Base-by-base conservation (phyloP, 371 early-diverging fungal genomes). In the Parasitella parasitica region DNA sequence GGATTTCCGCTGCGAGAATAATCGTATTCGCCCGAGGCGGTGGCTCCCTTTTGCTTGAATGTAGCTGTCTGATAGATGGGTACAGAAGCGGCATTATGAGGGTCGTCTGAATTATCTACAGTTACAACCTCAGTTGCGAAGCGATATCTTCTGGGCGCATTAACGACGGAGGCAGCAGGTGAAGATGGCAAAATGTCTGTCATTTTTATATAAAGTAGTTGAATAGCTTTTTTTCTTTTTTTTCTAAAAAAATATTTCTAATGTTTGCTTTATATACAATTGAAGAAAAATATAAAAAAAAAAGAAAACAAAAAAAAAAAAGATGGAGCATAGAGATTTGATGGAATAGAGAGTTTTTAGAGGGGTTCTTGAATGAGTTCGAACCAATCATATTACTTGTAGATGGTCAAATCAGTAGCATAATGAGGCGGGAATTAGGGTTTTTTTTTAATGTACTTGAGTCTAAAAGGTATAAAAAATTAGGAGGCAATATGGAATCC, bases 1-100 rank as follows among this genome's bases (percentile, higher is more conserved):
- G 96, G 96, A 72, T 96, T 96, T 15, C 95, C 95, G 55, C 88
- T 87, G 38, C 96, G 84, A 52, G 92, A 86, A 67, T 96, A 96
- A 79, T 98, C 98, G 70, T 92, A 97, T 63, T 94, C 93, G 16
- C 96, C 95, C 67, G 86, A 85, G 50, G 90, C 94, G 15, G 82
- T 82, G 1, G 92, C 91, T 7, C 82, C 75, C 18, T 71, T 69
- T 75, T 96, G 97, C 77, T 94, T 96, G 78, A 97, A 97, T 1
- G 98, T 97, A 12, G 98, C 98, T 0, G 96, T 92, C 70, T 96
- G 96, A 82, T 97, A 97, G 64, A 97, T 94, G 30, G 98, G 98
- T 26, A 94, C 89, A 6, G 94, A 93, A 28, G 94, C 83, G 18
- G 97, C 89, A 71, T 93, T 87, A 82, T 97, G 96, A 51, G 86